phyloP scores from a whole-genome alignment of 2,329 filamentous ascomycete genomes.

The Neophaeococcomyces mojaviensis region DNA sequence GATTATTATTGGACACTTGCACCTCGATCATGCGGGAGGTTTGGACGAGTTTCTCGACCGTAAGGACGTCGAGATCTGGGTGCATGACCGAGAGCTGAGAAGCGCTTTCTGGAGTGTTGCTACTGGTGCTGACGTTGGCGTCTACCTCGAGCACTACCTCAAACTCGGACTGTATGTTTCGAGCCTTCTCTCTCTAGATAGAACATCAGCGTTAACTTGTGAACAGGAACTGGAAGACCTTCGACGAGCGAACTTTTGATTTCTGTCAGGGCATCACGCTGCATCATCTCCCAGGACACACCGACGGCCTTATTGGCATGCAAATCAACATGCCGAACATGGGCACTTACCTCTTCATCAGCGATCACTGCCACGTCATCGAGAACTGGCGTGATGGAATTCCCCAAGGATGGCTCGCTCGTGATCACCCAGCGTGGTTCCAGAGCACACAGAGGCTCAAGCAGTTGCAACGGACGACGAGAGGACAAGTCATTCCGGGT shows the following conservation, averaged over 20 bases:
- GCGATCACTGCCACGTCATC: slow-evolving; percentile 22
- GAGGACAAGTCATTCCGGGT: slow-evolving; percentile 18
- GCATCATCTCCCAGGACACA: slow-evolving; percentile 22
- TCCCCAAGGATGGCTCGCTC: slow-evolving; percentile 22
- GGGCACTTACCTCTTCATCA: slow-evolving; percentile 22
- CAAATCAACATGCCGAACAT: slow-evolving; percentile 23
- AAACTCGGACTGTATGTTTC: slow-evolving; percentile 18
- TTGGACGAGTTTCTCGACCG: slow-evolving; percentile 19
- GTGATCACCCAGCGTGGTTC: slow-evolving; percentile 23
- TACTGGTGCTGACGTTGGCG: slow-evolving; percentile 20
- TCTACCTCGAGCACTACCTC: slow-evolving; percentile 23
- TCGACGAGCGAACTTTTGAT: slow-evolving; percentile 21
- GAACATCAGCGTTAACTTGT: too few species aligned
- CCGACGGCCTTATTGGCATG: slow-evolving; percentile 22
- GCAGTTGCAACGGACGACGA: slow-evolving; percentile 19
- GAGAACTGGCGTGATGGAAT: slow-evolving; percentile 23
- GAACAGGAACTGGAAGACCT: slow-evolving; percentile 22
- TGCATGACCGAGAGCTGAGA: slow-evolving; percentile 19
- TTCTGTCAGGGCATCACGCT: slow-evolving; percentile 23
- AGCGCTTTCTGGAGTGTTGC: slow-evolving; percentile 21
- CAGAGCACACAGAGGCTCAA: slow-evolving; percentile 20
- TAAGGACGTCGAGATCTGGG: slow-evolving; percentile 21
- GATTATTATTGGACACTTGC: slow-evolving; percentile 23
- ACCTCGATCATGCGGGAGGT: slow-evolving; percentile 22
- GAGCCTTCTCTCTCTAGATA: too few species aligned